Base-by-base conservation (phyloP, 108 stramenopile species). In the Fistulifera solaris region DNA sequence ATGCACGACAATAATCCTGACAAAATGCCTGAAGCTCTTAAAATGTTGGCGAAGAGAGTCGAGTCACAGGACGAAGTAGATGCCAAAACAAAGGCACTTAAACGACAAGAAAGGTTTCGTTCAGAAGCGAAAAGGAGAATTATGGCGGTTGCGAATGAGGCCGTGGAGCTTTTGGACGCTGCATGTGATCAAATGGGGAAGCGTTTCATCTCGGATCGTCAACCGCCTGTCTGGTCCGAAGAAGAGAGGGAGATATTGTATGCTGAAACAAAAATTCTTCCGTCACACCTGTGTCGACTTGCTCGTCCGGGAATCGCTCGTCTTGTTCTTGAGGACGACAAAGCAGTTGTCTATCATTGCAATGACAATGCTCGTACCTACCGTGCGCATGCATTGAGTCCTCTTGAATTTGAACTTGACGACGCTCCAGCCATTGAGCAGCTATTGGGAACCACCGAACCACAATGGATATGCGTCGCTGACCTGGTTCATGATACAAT, bases 351-450 rank as follows among this genome's bases (percentile, higher is more conserved):
- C 22, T 98, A 98, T 70, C 98, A 99, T 58, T 95, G 94, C 62
- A 73, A 67, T 25, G 94, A 94, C 50, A 99, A 99, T 63, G 75
- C 93, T 4, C 48, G 93, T 14, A 85, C 75, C 21, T 93, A 84
- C 63, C 92, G 87, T 24, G 94, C 80, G 16, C 84, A 73, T 39
- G 81, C 95, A 19, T 57, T 95, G 52, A 81, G 83, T 59, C 93
- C 95, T 15, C 59, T 99, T 75, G 97, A 98, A 66, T 98, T 97
- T 56, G 97, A 97, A 61, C 72, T 95, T 38, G 98, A 98, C 59
- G 98, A 97, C 60, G 98, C 93, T 3, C 94, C 89, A 2, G 91
- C 96, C 15, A 45, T 99, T 25, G 98, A 99, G 56, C 67, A 68
- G 59, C 67, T 98, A 0, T 46, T 99, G 40, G 83, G 76, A 7